A percentile compares a stretch with the other conserved stretches of the same genome.
Conservation (phyloP, 108 stramenopile species). For the Nitzschia putrida region DNA sequence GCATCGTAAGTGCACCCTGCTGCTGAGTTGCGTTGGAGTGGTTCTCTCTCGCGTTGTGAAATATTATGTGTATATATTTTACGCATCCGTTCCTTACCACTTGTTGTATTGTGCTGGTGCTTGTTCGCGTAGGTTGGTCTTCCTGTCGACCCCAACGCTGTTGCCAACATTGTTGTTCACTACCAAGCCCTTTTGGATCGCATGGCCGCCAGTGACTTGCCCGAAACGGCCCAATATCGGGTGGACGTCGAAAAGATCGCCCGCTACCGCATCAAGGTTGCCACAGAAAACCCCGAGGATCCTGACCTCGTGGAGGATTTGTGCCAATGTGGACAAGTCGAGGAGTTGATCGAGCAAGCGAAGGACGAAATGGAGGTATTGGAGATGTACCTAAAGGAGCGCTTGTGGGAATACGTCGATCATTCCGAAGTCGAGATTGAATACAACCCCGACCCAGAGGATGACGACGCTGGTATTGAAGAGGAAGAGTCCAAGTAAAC, state of each 20-base stretch:
- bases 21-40: too few species aligned
- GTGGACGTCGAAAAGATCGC: constrained; percentile 82
- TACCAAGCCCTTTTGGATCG: constrained; percentile 85
- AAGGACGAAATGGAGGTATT: constrained; percentile 88
- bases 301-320: constrained; percentile 84
- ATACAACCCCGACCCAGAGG: constrained; percentile 52
- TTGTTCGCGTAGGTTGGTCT: constrained; percentile 73
- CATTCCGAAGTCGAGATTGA: constrained; percentile 42
- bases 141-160: constrained; percentile 80
- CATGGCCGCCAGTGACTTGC: constrained; percentile 83
- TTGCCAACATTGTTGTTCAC: constrained; percentile 77
- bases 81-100: background rate
- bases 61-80: background rate
- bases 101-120: background rate
- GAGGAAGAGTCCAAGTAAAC: constrained; percentile 18
- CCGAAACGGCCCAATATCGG: constrained; percentile 81
- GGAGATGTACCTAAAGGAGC: constrained; percentile 83
- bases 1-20: constrained; percentile 64
- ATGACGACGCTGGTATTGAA: constrained; percentile 49
- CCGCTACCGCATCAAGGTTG: constrained; percentile 72
- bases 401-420: constrained; percentile 80
- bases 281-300: constrained; percentile 73
- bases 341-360: constrained; percentile 89
- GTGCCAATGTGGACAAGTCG: constrained; percentile 89
- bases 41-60: constrained; percentile 12